phyloP scores from a whole-genome alignment of 306 rosid genomes.

The Senna tora region DNA sequence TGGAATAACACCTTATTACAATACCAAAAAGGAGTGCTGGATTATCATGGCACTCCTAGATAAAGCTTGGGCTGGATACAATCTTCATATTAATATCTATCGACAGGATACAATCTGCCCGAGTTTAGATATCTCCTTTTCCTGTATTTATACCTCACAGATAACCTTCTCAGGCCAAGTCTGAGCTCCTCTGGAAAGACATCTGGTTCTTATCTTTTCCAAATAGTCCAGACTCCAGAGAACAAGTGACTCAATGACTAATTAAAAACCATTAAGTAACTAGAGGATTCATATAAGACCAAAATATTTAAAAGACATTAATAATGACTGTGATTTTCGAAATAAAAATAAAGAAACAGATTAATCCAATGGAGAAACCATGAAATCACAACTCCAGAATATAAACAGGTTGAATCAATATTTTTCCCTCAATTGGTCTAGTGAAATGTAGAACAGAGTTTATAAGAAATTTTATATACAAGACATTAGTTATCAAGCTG shows the following conservation, averaged over 20 bases:
- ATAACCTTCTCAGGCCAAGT: conserved; percentile 4
- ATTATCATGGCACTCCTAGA: background rate
- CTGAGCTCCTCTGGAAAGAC: background rate
- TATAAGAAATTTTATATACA: conserved; percentile 52
- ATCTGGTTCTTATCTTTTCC: background rate
- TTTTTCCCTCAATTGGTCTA: conserved; percentile 37
- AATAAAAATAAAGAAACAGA: background rate
- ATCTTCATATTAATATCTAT: background rate
- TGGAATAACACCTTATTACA: background rate
- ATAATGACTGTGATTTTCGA: too few relatives aligned
- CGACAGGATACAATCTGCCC: background rate
- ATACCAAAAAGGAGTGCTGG: background rate
- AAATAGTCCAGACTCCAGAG: background rate
- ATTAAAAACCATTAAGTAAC: background rate
- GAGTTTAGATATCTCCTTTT: background rate
- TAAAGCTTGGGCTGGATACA: background rate
- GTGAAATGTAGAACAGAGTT: conserved; percentile 36
- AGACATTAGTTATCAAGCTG: conserved; percentile 29
- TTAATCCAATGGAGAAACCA: background rate
- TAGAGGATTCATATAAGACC: background rate
- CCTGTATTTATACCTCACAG: background rate
- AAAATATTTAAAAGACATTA: background rate
- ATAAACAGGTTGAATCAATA: conserved; percentile 45
- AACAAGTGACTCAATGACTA: background rate
- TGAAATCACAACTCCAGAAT: background rate